Percentiles rank a stretch among this genome's conserved stretches.
These are phyloP conservation scores for Scleroderma citrinum DNA, from an alignment of 768 basidiomycete genomes.

Conservation along the genomic window DNA sequence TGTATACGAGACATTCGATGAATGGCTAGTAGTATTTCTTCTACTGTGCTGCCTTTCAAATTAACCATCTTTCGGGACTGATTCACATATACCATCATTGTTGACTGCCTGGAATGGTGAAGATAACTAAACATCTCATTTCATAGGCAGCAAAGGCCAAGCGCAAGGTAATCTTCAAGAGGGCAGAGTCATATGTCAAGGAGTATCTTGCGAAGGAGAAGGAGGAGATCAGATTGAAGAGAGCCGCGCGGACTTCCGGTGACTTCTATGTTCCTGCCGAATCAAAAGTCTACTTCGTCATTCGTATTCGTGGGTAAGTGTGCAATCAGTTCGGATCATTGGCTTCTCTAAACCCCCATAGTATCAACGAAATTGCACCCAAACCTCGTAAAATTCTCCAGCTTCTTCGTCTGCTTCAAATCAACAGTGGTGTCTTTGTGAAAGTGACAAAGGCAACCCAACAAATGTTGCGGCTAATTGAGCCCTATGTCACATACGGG, in stretches of 20 bases:
- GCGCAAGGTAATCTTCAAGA: slow-evolving; percentile 98
- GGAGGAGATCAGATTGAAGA: slow-evolving; percentile 94
- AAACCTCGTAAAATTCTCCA: slow-evolving; percentile 99
- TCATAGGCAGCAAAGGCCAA: slow-evolving; percentile 79
- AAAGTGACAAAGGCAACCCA: slow-evolving; percentile 94
- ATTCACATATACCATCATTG: slow-evolving; percentile 12
- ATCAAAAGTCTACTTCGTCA: slow-evolving; percentile 95
- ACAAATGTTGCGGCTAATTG: slow-evolving; percentile 96
- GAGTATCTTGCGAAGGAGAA: slow-evolving; percentile 90
- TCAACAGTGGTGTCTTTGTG: slow-evolving; percentile 99
- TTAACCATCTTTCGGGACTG: slow-evolving; percentile 85
- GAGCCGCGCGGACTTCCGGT: slow-evolving; percentile 83
- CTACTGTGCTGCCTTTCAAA: slow-evolving; percentile 69
- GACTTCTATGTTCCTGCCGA: slow-evolving; percentile 98
- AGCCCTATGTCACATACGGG: slow-evolving; percentile 98
- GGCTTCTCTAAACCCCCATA: slow-evolving; percentile 23
- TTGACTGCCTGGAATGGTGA: slow-evolving; percentile 4
- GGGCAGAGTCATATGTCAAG: slow-evolving; percentile 96
- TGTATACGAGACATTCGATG: slow-evolving; percentile 75
- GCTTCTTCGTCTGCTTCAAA: slow-evolving; percentile 96
- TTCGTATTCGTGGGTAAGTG: slow-evolving; percentile 92
- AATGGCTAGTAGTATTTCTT: slow-evolving; percentile 65
- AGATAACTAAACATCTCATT: slow-evolving; percentile 5
- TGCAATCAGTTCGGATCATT: slow-evolving; percentile 5
- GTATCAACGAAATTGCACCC: slow-evolving; percentile 99